Conservation (phyloP, 495 filamentous ascomycete genomes). For the Penicillium daleae region DNA sequence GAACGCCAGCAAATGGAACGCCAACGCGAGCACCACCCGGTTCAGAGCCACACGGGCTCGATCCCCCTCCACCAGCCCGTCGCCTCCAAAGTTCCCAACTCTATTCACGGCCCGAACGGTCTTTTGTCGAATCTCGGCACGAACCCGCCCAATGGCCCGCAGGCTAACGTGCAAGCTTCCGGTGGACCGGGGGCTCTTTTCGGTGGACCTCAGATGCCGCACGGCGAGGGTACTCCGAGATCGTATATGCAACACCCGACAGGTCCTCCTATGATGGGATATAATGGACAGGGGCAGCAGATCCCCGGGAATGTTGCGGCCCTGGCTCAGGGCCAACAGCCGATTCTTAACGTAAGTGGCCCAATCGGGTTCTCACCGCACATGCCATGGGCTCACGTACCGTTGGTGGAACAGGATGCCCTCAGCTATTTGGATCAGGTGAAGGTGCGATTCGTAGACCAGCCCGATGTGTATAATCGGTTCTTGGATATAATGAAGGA, state of each 20-base stretch:
- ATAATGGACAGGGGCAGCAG: constrained; percentile 48
- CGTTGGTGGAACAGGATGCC: constrained; percentile 69
- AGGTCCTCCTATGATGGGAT: constrained; percentile 64
- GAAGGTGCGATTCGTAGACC: constrained; percentile 95
- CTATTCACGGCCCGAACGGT: constrained; percentile 86
- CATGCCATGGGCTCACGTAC: constrained; percentile 18
- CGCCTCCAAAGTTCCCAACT: constrained; percentile 75
- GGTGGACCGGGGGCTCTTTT: constrained; percentile 68
- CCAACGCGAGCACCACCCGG: constrained; percentile 66
- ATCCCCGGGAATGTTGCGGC: constrained; percentile 62
- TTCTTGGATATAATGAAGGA: constrained; percentile 99
- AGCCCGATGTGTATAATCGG: constrained; percentile 96
- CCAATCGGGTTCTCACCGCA: constrained; percentile 9
- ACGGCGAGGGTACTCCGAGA: constrained; percentile 60
- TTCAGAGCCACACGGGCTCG: constrained; percentile 81
- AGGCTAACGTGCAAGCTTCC: constrained; percentile 66
- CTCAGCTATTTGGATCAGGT: constrained; percentile 98
- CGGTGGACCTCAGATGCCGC: constrained; percentile 61
- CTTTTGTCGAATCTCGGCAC: constrained; percentile 75
- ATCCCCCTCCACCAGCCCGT: constrained; percentile 91
- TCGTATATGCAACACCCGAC: constrained; percentile 67
- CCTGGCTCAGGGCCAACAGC: constrained; percentile 83
- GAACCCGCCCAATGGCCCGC: constrained; percentile 52
- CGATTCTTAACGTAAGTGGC: constrained; percentile 82
- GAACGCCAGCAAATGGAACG: constrained; percentile 65